phyloP scores from a whole-genome alignment of 495 filamentous ascomycete genomes.

The Penicillium herquei region DNA sequence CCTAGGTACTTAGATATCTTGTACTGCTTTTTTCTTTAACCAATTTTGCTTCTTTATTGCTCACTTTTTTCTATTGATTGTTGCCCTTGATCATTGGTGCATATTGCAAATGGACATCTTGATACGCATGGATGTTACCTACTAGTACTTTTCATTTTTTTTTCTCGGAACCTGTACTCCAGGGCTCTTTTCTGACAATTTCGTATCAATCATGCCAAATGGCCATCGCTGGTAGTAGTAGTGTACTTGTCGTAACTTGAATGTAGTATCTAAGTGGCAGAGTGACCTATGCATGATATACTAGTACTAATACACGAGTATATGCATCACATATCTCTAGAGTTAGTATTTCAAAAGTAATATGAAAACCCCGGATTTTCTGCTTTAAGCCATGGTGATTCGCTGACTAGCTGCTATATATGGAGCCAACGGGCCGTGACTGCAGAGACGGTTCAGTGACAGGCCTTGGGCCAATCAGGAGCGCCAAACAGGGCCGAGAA shows the following conservation, averaged over 20 bases:
- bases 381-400: constrained; percentile 1
- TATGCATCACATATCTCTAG: too few species aligned
- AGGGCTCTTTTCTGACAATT: too few species aligned
- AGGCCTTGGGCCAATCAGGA: constrained; percentile 6
- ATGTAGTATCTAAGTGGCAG: too few species aligned
- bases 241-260: too few species aligned
- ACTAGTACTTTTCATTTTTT: constrained; percentile 10
- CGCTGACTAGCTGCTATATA: not conserved
- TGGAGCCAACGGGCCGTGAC: constrained; percentile 8
- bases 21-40: too few species aligned
- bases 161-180: constrained; percentile 7
- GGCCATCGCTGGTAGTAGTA: too few species aligned
- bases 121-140: constrained; percentile 11
- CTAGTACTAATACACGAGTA: too few species aligned
- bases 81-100: constrained; percentile 8
- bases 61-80: not conserved
- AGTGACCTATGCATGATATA: too few species aligned
- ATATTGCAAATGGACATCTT: constrained; percentile 13
- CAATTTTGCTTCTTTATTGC: not conserved
- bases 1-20: too few species aligned
- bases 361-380: not conserved
- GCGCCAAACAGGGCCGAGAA: not conserved
- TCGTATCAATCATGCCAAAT: too few species aligned
- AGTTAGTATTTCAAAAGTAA: not conserved
- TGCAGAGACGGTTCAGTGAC: constrained; percentile 6